Percentiles rank a stretch among this genome's conserved stretches.
These are phyloP conservation scores for Tolypocladium tundrense DNA, from an alignment of 2,329 filamentous ascomycete genomes.

Conservation along the genomic window DNA sequence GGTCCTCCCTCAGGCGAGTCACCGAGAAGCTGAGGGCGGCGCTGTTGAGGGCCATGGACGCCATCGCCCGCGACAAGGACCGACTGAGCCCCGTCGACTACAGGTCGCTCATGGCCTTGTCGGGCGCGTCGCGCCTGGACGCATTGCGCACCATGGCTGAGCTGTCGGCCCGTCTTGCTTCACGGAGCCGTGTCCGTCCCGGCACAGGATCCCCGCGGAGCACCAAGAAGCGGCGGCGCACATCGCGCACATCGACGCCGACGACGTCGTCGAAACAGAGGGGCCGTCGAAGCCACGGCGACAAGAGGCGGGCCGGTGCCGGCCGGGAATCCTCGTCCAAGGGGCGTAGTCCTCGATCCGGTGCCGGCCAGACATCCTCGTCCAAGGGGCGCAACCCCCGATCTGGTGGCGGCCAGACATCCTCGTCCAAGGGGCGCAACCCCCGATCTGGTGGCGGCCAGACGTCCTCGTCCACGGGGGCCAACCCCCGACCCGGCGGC, in stretches of 20 bases:
- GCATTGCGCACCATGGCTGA: constrained; percentile 38
- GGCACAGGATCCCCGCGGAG: constrained; percentile 1
- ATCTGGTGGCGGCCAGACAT: not conserved
- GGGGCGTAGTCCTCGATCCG: not conserved
- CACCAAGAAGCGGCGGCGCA: not conserved
- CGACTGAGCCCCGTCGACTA: constrained; percentile 30
- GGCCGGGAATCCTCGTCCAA: too few relatives aligned
- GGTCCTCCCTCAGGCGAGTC: constrained; percentile 28
- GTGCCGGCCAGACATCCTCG: not conserved
- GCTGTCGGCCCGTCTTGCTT: constrained; percentile 25
- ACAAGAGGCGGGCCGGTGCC: too few relatives aligned
- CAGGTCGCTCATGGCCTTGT: constrained; percentile 34
- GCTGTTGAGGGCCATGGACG: constrained; percentile 21
- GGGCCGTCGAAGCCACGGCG: too few relatives aligned
- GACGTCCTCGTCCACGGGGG: too few relatives aligned
- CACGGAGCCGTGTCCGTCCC: not conserved
- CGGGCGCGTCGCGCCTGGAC: constrained; percentile 35
- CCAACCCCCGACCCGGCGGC: not conserved
- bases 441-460: not conserved
- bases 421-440: not conserved
- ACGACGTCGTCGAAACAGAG: not conserved
- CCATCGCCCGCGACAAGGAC: constrained; percentile 17
- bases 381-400: not conserved
- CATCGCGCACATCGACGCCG: not conserved
- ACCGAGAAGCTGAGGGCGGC: constrained; percentile 31